Conservation (phyloP, 495 filamentous ascomycete species). For the Venustampulla echinocandica region DNA sequence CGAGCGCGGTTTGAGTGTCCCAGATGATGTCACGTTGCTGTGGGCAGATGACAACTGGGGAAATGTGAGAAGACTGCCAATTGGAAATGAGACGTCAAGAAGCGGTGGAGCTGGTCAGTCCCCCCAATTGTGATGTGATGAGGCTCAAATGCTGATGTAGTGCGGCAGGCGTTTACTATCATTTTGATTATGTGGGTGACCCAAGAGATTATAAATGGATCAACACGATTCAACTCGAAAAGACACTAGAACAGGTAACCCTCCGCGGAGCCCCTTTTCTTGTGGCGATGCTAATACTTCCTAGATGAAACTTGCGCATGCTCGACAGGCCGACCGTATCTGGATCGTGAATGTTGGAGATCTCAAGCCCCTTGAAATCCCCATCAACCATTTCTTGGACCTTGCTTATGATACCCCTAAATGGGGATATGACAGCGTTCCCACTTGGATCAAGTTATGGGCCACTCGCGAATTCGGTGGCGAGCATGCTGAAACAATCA, state of each 20-base stretch:
- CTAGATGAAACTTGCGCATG: constrained; percentile 52
- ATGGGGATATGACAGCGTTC: constrained; percentile 46
- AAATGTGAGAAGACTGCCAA: constrained; percentile 56
- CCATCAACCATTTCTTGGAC: constrained; percentile 59
- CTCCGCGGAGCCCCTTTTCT: neutral
- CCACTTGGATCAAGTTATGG: constrained; percentile 47
- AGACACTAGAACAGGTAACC: constrained; percentile 48
- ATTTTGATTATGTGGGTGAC: constrained; percentile 65
- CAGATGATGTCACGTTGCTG: constrained; percentile 64
- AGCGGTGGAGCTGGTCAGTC: constrained; percentile 43
- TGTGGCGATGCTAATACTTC: neutral
- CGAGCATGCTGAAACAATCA: constrained; percentile 39
- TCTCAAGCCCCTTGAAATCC: constrained; percentile 59
- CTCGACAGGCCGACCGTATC: constrained; percentile 53
- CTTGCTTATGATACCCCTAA: constrained; percentile 53
- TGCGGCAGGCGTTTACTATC: constrained; percentile 58
- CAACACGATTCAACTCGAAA: constrained; percentile 57
- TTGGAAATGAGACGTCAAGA: constrained; percentile 50
- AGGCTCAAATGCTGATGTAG: neutral
- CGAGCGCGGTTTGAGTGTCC: constrained; percentile 53
- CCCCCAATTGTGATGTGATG: neutral
- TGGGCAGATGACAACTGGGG: constrained; percentile 76
- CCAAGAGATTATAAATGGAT: constrained; percentile 63
- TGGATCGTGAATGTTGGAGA: constrained; percentile 77
- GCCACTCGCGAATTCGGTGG: constrained; percentile 53